Evolutionary conservation across 108 stramenopile genomes (phyloP), one percentile per base, ranked within the genome.

Genomic region (Cyclotella distinguenda): DNA sequence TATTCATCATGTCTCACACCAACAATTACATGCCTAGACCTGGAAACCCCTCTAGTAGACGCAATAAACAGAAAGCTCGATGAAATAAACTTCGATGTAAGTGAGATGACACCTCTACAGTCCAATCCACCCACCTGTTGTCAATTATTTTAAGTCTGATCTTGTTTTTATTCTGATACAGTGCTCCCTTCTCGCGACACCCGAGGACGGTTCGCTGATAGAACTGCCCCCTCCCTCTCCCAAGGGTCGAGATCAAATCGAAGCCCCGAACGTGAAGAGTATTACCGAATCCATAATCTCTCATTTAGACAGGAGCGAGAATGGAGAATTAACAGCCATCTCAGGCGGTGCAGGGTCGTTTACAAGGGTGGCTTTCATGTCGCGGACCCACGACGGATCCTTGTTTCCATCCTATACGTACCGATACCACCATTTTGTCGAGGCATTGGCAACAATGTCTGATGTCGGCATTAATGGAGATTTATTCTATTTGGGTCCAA

Each of bases 31-130:
- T 38, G 8, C 12, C 38, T 38, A 38, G 38, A 12, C 38, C 16
- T 51, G 38, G 15, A 34, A 25, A 78, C 77, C 18, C 77, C 77
- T 0, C 36, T 78, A 1, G 26, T 78, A 16, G 77, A 78, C 40
- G 18, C 65, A 1, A 61, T 78, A 1, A 78, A 78, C 42, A 58
- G 72, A 11, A 78, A 78, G 55, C 33, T 78, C 33, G 77, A 76
- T 27, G 74, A 76, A 43, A 54, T 49, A 38, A 76, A 64, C 23
- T 76, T 76, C 49, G 74, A 76, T 55, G 38, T 38, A 38, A 38
- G 38, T 38, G 8, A 8, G 38, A n/a, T n/a, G n/a, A n/a, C n/a
- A n/a, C n/a, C n/a, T n/a, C n/a, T n/a, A n/a, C n/a, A n/a, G n/a
- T n/a, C n/a, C n/a, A n/a, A n/a, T n/a, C n/a, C n/a, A n/a, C n/a